A percentile compares a stretch with the other conserved stretches of the same genome.
Conservation (phyloP, 2,329 filamentous ascomycete genomes). For the Didymella glomerata region DNA sequence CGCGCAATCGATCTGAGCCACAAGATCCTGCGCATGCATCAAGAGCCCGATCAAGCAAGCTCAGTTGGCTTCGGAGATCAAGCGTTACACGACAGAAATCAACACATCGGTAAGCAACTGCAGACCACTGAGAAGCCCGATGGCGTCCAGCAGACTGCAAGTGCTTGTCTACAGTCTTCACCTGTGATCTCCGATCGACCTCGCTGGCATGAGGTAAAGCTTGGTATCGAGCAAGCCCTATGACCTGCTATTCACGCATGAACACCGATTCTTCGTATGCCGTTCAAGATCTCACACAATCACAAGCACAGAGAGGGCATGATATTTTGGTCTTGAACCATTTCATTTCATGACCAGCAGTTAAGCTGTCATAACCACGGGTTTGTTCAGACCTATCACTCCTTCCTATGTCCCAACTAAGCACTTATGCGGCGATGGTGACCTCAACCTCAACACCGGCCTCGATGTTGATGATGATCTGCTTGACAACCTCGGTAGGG, state of each 20-base stretch:
- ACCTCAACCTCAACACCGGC: conserved; percentile 93
- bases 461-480: conserved; percentile 96
- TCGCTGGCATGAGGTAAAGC: not conserved
- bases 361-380: conserved; percentile 41
- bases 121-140: not conserved
- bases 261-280: not conserved
- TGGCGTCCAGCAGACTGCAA: not conserved
- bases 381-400: conserved; percentile 28
- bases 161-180: not conserved
- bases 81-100: not conserved
- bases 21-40: not conserved
- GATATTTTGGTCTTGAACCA: conserved; percentile 27
- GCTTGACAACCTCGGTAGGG: conserved; percentile 96
- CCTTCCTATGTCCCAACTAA: conserved; percentile 28
- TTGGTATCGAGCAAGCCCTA: not conserved
- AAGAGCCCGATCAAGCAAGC: not conserved
- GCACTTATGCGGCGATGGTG: conserved; percentile 79
- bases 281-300: not conserved
- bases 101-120: not conserved
- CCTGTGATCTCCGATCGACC: not conserved
- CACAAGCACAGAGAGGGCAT: not conserved
- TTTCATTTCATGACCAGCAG: conserved; percentile 37
- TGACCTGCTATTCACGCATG: not conserved
- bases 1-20: not conserved
- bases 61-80: not conserved